phyloP scores from a whole-genome alignment of 371 early-diverging fungal genomes.

The Haplosporangium sp. region DNA sequence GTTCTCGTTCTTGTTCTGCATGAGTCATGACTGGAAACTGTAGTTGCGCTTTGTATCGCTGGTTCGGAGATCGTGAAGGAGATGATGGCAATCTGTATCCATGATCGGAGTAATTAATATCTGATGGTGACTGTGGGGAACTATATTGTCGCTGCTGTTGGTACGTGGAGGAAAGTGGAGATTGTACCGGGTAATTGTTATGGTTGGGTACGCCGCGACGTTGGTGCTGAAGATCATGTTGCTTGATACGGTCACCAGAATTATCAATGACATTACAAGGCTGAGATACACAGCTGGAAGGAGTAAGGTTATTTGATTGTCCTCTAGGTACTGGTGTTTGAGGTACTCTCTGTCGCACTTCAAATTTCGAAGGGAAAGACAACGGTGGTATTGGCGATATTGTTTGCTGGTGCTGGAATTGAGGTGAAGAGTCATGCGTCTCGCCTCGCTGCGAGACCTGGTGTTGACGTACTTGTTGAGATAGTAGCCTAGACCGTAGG shows the following conservation, averaged over 20 bases:
- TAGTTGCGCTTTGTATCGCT: conserved; percentile 6
- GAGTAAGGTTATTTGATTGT: neutral
- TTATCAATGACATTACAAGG: neutral
- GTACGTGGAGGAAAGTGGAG: neutral
- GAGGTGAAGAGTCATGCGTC: neutral
- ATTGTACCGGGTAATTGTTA: neutral
- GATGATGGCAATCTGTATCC: conserved; percentile 9
- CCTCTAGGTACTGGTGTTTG: neutral
- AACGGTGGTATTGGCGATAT: neutral
- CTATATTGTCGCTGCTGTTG: neutral
- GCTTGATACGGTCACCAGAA: neutral
- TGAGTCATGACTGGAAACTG: conserved; percentile 43
- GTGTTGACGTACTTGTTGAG: neutral
- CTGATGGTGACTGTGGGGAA: neutral
- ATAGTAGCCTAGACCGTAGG: neutral
- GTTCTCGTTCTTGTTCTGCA: conserved; percentile 50
- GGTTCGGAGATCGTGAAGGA: conserved; percentile 27
- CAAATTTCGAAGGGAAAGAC: neutral
- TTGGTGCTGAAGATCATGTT: neutral
- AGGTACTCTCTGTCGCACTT: neutral
- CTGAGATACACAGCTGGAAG: neutral
- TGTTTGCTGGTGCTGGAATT: neutral
- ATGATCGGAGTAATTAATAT: neutral
- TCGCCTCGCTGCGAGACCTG: neutral
- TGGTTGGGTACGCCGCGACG: neutral